These are phyloP conservation scores for Camelina neglecta DNA, from an alignment of 345 rosid genomes.

Conservation along the genomic window DNA sequence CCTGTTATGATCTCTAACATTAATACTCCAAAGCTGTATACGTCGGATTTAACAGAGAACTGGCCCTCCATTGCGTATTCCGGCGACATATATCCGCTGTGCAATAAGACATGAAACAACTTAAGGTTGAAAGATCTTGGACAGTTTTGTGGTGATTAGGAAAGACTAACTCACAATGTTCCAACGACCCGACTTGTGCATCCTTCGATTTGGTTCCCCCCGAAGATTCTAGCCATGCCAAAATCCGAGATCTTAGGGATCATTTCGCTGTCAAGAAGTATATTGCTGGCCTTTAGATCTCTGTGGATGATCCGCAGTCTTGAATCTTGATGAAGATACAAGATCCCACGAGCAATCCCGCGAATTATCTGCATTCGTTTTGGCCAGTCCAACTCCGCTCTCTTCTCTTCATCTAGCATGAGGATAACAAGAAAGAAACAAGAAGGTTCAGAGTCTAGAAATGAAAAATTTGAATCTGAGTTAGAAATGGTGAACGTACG, in stretches of 20 bases:
- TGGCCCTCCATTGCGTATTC: conserved; percentile 45
- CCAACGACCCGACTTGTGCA: conserved; percentile 36
- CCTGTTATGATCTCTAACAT: conserved; percentile 42
- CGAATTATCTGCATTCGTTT: conserved; percentile 36
- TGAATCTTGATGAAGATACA: conserved; percentile 56
- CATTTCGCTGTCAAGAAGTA: conserved; percentile 45
- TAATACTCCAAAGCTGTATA: conserved; percentile 44
- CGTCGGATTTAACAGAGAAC: conserved; percentile 33
- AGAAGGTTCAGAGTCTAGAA: neutral
- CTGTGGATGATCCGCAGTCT: conserved; percentile 48
- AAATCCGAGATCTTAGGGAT: conserved; percentile 44
- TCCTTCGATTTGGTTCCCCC: conserved; percentile 38
- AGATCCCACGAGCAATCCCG: conserved; percentile 48
- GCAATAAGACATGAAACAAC: neutral
- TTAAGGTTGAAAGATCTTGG: neutral
- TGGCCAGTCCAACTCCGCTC: conserved; percentile 40
- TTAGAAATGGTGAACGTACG: conserved; percentile 34
- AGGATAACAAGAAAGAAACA: neutral
- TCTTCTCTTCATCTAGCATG: conserved; percentile 3
- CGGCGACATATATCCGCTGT: conserved; percentile 44
- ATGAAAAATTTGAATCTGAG: neutral
- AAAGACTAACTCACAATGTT: conserved; percentile 41
- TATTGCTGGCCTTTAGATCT: conserved; percentile 45
- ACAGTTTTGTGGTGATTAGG: neutral
- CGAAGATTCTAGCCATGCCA: conserved; percentile 43